Evolutionary conservation across 2,329 filamentous ascomycete genomes (phyloP).

Genomic region (Fusarium pininemorale): DNA sequence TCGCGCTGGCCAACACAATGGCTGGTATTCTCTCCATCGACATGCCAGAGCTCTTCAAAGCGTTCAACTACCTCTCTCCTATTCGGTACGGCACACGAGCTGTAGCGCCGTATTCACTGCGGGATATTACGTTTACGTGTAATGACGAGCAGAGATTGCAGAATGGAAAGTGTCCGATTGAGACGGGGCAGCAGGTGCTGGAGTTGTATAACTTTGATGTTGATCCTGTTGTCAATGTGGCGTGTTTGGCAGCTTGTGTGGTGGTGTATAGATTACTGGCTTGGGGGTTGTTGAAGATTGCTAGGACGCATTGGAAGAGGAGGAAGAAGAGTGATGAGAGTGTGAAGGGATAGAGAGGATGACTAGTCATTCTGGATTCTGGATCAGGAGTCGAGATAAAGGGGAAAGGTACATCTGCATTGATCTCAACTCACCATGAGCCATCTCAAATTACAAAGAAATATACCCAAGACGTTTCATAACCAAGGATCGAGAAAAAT

Average conservation of each 20-base stretch:
- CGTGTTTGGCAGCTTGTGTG: conserved; percentile 69
- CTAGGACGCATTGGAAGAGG: conserved; percentile 62
- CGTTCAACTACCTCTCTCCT: conserved; percentile 76
- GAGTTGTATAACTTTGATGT: conserved; percentile 72
- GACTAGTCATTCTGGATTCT: accelerated
- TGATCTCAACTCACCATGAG: not conserved
- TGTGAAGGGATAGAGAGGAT: not conserved
- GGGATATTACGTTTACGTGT: conserved; percentile 71
- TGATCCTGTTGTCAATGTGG: conserved; percentile 68
- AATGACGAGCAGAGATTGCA: conserved; percentile 66
- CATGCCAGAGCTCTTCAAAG: conserved; percentile 72
- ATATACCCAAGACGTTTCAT: too few relatives aligned
- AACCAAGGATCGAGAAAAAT: not conserved
- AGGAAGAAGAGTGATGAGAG: conserved; percentile 39
- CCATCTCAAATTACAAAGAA: not conserved
- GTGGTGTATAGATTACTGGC: conserved; percentile 73
- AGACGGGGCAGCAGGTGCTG: conserved; percentile 73
- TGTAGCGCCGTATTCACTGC: conserved; percentile 71
- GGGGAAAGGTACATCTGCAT: too few relatives aligned
- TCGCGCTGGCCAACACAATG: conserved; percentile 77
- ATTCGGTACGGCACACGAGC: conserved; percentile 75
- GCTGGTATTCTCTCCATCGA: conserved; percentile 75
- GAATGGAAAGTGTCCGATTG: conserved; percentile 70
- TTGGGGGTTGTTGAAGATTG: conserved; percentile 64
- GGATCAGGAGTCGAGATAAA: not conserved